Base-by-base conservation (phyloP, 495 filamentous ascomycete species). In the Monascus purpureus region DNA sequence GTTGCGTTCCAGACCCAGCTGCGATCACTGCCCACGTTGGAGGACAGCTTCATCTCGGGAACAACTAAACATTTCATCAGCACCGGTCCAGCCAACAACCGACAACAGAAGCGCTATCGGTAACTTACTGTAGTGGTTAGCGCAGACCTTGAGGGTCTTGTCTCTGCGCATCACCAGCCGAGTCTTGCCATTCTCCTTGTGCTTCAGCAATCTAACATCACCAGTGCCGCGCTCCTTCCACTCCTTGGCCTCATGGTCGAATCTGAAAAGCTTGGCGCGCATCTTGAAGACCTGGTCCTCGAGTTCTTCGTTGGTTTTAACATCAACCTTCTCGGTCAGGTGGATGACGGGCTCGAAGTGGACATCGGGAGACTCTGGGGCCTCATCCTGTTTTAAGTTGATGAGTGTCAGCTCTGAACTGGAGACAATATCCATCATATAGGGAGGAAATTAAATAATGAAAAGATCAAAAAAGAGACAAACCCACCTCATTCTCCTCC, bases 141-240 rank as follows among this genome's bases (percentile, higher is more conserved):
- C 92, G 77, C 92, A 99, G 61, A 96, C 90, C 70, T 99, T 99
- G 63, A 94, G 74, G 42, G 92, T 96, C 80, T 95, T 94, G 65
- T 99, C 92, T 52, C 92, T 70, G 59, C 92, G 78, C 92, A 99
- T 99, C 46, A 99, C 90, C 41, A 99, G 68, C 38, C 92, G 74
- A 33, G 85, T 94, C 79, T 96, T 99, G 55, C 78, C 77, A 57
- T 93, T 96, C 65, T 96, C 90, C 70, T 80, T 81, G 66, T 99
- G 92, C 74, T 95, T 99, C 49, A 99, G 67, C 50, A 99, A 65
- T 50, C 86, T 73, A 38, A 99, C 86, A 48, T 95, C 87, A 45
- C 92, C 92, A 35, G 90, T 96, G 32, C 92, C 92, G 51, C 92
- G 80, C 72, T 99, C 92, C 72, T 96, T 99, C 92, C 92, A 99